These are phyloP conservation scores for Trichomonas vaginalis DNA, from an alignment of 208 protist species.

Conservation along the genomic window DNA sequence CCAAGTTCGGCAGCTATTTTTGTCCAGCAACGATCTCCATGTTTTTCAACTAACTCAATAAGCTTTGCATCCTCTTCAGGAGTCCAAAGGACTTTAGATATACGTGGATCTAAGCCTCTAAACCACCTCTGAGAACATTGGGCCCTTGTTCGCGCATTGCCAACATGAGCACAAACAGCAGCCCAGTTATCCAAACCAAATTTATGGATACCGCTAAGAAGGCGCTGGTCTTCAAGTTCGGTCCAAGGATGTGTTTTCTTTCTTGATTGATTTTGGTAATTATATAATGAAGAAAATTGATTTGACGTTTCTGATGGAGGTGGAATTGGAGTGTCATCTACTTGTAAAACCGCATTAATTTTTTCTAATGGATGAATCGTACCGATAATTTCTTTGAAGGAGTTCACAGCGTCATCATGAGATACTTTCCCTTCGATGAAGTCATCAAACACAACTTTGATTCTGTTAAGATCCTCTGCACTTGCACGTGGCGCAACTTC, in stretches of 20 bases:
- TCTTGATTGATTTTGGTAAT: not conserved
- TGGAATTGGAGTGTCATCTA: not conserved
- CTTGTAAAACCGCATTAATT: not conserved
- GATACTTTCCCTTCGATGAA: not conserved
- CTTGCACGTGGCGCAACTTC: not conserved
- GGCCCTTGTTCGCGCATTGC: not conserved
- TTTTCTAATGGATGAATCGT: not conserved
- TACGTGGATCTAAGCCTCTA: not conserved
- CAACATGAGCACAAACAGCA: not conserved
- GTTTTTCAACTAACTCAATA: not conserved
- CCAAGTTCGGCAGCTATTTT: not conserved
- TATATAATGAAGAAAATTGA: not conserved
- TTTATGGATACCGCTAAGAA: not conserved
- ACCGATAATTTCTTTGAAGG: not conserved
- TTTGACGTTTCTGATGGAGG: not conserved
- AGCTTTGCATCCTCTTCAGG: not conserved
- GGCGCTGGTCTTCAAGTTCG: not conserved
- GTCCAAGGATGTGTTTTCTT: not conserved
- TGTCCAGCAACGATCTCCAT: not conserved
- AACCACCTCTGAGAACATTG: not conserved
- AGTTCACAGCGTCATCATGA: not conserved
- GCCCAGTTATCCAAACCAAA: constrained; percentile 3
- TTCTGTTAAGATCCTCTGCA: not conserved
- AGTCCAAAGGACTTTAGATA: not conserved
- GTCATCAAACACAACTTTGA: not conserved